Conservation (phyloP, 257 asterid species). For the Echium plantagineum region DNA sequence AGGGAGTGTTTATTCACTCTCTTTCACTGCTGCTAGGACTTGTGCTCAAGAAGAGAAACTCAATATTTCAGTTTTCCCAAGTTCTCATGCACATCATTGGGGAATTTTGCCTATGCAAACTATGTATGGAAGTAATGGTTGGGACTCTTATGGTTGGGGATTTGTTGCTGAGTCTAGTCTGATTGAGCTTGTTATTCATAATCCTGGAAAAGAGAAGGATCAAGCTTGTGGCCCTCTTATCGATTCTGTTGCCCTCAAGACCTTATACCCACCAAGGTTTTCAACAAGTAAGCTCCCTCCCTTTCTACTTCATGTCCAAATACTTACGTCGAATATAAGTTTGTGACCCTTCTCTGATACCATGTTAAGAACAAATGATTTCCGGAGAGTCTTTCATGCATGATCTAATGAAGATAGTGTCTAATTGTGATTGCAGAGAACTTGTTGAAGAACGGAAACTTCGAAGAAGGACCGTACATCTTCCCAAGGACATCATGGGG, state of each 20-base stretch:
- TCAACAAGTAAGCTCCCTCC: slow-evolving; percentile 10
- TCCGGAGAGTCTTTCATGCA: too few relatives aligned
- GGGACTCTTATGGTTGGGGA: slow-evolving; percentile 23
- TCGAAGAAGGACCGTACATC: slow-evolving; percentile 23
- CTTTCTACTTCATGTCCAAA: too few relatives aligned
- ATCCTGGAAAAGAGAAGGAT: slow-evolving; percentile 16
- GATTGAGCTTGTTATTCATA: slow-evolving; percentile 10
- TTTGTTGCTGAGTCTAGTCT: slow-evolving; percentile 15
- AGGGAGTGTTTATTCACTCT: slow-evolving; percentile 11
- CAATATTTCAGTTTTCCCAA: slow-evolving; percentile 15
- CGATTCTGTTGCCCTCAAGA: slow-evolving; percentile 21
- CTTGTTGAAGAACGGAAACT: slow-evolving; percentile 19
- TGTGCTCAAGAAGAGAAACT: slow-evolving; percentile 19
- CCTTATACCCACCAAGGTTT: slow-evolving; percentile 5
- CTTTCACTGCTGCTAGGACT: slow-evolving; percentile 16
- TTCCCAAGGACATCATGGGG: slow-evolving; percentile 23
- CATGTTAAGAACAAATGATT: neutral
- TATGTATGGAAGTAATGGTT: slow-evolving; percentile 18
- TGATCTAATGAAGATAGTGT: neutral
- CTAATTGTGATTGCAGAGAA: slow-evolving; percentile 7
- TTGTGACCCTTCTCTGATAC: too few relatives aligned
- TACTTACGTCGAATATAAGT: too few relatives aligned
- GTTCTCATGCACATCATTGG: slow-evolving; percentile 9
- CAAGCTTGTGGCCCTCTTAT: slow-evolving; percentile 21
- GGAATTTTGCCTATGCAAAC: slow-evolving; percentile 18